A percentile compares a stretch with the other conserved stretches of the same genome.
These are phyloP conservation scores for Polyplosphaeria fusca DNA, from an alignment of 495 filamentous ascomycete genomes.

Conservation along the genomic window DNA sequence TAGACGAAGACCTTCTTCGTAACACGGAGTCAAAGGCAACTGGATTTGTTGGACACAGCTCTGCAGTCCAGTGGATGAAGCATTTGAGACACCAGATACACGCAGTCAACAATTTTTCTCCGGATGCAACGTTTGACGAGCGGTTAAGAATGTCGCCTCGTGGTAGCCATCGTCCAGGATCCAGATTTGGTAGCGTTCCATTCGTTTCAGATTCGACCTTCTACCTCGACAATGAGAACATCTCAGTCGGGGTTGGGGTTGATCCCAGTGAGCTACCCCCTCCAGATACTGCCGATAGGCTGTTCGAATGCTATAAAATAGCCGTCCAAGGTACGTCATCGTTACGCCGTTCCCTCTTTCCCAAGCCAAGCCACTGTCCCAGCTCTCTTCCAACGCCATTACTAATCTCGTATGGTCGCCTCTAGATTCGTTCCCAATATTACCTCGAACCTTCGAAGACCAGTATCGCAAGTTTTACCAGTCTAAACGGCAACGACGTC, in stretches of 20 bases:
- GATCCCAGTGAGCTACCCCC: slow-evolving; percentile 8
- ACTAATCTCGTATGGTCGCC: no score
- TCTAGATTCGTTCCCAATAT: slow-evolving; percentile 8
- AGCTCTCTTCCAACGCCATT: no score
- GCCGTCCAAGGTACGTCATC: slow-evolving; percentile 5
- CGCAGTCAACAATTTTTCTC: background rate
- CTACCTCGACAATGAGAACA: slow-evolving; percentile 11
- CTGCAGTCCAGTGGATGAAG: slow-evolving; percentile 11
- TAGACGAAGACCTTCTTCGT: slow-evolving; percentile 12
- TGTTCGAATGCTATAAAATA: slow-evolving; percentile 1
- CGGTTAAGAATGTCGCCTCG: background rate
- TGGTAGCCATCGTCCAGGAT: background rate
- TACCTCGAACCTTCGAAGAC: background rate
- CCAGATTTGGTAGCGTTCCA: background rate
- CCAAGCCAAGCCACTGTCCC: no score
- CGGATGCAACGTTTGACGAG: background rate
- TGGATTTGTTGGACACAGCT: slow-evolving; percentile 8
- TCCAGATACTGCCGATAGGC: background rate
- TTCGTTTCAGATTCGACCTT: slow-evolving; percentile 4
- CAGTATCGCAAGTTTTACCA: slow-evolving; percentile 2
- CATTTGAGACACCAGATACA: background rate
- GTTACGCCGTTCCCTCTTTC: no score
- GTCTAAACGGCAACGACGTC: background rate
- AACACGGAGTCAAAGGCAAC: slow-evolving; percentile 1
- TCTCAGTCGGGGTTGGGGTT: background rate